A percentile compares a stretch with the other conserved stretches of the same genome.
These are phyloP conservation scores for Yarrowia porcina DNA, from an alignment of 805 yeast species.

Conservation along the genomic window DNA sequence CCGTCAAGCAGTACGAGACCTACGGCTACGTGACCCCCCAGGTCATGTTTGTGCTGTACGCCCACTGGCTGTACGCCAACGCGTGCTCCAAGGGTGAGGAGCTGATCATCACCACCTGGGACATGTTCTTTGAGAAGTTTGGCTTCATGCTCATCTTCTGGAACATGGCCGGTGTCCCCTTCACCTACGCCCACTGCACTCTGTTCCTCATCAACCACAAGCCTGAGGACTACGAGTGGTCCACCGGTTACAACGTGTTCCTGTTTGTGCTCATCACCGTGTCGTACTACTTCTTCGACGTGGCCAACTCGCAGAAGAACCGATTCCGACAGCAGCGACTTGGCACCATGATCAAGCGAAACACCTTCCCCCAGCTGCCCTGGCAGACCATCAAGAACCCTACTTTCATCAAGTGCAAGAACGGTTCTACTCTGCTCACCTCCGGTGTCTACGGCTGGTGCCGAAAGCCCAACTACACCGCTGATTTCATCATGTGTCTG, in stretches of 20 bases:
- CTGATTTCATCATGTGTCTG: conserved; percentile 82
- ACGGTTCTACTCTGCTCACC: conserved; percentile 78
- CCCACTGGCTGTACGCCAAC: conserved; percentile 92
- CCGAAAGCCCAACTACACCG: conserved; percentile 92
- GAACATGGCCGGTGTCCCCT: conserved; percentile 99
- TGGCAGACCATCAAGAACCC: conserved; percentile 80
- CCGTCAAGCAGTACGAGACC: conserved; percentile 71
- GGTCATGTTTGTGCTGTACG: conserved; percentile 66
- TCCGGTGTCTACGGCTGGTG: conserved; percentile 96
- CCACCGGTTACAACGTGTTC: conserved; percentile 54
- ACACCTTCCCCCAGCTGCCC: conserved; percentile 91
- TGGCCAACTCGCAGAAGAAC: conserved; percentile 93
- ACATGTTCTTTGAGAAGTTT: conserved; percentile 98
- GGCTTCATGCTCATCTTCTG: conserved; percentile 99
- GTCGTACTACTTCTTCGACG: conserved; percentile 91
- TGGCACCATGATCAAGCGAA: conserved; percentile 74
- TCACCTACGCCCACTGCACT: conserved; percentile 93
- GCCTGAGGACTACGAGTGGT: conserved; percentile 78
- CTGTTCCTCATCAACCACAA: conserved; percentile 77
- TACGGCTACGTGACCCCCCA: conserved; percentile 81
- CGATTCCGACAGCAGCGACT: conserved; percentile 71
- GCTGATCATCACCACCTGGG: conserved; percentile 97
- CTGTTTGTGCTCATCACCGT: conserved; percentile 55
- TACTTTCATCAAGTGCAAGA: conserved; percentile 73
- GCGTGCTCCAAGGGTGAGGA: conserved; percentile 99